Evolutionary conservation across 2,329 filamentous ascomycete species (phyloP).

Genomic region (Cryphonectria nitschkei): DNA sequence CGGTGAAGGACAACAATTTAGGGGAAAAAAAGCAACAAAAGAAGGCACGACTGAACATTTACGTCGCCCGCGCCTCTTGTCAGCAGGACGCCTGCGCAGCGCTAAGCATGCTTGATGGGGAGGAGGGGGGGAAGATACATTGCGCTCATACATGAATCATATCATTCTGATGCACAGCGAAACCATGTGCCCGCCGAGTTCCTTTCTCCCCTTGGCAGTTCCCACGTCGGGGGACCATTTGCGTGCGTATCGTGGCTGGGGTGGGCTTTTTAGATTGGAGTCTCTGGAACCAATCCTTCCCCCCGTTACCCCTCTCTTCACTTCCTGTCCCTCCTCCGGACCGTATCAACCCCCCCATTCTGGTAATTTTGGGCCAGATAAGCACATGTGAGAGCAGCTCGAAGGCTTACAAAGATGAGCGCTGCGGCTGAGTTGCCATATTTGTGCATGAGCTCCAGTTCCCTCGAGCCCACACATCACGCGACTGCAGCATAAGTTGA

Average conservation of each 20-base stretch:
- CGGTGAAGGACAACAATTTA: not conserved
- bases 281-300: not conserved
- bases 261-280: not conserved
- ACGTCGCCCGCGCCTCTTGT: not conserved
- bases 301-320: not conserved
- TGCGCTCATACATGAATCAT: not conserved
- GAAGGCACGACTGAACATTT: not conserved
- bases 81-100: not conserved
- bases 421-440: not conserved
- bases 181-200: not conserved
- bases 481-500: not conserved
- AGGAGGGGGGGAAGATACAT: not conserved
- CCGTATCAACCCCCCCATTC: not conserved
- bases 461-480: not conserved
- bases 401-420: not conserved
- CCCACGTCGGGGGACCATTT: not conserved
- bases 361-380: not conserved
- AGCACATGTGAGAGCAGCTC: not conserved
- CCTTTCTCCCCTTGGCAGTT: not conserved
- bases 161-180: not conserved
- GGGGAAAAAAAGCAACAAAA: not conserved
- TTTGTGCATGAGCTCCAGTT: not conserved
- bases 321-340: not conserved
- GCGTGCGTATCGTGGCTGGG: not conserved
- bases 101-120: not conserved